These are phyloP conservation scores for Chlorella vulgaris DNA, from an alignment of 139 green algal genomes.

Conservation along the genomic window DNA sequence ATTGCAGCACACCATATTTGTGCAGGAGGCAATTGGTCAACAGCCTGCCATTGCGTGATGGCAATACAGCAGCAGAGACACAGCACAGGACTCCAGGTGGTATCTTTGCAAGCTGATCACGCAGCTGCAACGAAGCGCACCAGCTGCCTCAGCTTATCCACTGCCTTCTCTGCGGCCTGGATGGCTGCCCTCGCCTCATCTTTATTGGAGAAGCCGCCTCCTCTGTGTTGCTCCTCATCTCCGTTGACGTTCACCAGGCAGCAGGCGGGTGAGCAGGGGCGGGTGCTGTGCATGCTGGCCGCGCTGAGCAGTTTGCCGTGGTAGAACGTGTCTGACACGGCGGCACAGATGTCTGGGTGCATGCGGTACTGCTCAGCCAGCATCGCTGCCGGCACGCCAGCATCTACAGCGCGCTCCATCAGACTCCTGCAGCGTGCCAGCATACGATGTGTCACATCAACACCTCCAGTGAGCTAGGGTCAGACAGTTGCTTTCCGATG, in stretches of 20 bases:
- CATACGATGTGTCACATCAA: no score
- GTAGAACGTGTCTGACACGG: neutral
- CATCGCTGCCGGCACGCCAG: neutral
- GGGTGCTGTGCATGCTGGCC: no score
- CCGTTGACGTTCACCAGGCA: constrained; percentile 3
- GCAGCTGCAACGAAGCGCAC: no score
- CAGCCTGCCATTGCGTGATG: neutral
- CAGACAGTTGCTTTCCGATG: no score
- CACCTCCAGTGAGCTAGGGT: no score
- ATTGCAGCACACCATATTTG: no score
- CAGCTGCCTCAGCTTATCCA: neutral
- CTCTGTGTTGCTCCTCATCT: neutral
- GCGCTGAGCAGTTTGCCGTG: neutral
- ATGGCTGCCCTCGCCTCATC: neutral
- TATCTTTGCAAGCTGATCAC: neutral
- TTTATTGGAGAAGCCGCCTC: neutral
- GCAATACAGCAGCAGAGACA: neutral
- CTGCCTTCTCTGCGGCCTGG: neutral
- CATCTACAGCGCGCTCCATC: no score
- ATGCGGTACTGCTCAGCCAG: constrained; percentile 25
- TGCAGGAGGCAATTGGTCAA: no score
- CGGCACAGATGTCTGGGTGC: constrained; percentile 14
- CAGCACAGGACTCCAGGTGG: neutral
- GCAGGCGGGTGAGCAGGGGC: neutral
- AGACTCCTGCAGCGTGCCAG: no score